These are phyloP conservation scores for Heterotrichella gracilis DNA, from an alignment of 352 stramenopile species.

Conservation along the genomic window DNA sequence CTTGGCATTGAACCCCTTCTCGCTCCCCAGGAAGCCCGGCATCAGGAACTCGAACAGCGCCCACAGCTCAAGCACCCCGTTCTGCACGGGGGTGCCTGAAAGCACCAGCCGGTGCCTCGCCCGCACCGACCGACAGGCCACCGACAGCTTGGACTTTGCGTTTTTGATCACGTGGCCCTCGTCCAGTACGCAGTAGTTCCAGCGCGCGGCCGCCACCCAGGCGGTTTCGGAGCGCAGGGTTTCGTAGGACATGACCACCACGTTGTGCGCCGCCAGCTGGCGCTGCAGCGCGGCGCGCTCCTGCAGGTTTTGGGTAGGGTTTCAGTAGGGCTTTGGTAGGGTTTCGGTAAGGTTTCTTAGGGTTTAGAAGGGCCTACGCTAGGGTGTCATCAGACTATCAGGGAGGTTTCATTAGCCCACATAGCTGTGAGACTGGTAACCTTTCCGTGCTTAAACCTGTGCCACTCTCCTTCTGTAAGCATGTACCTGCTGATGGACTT, in stretches of 20 bases:
- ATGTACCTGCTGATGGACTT: too few relatives aligned
- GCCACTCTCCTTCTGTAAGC: too few relatives aligned
- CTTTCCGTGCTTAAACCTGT: too few relatives aligned
- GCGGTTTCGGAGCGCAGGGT: conserved; percentile 44
- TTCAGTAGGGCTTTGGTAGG: too few relatives aligned
- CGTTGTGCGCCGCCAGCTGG: too few relatives aligned
- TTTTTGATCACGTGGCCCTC: conserved; percentile 88
- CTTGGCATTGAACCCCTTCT: conserved; percentile 25
- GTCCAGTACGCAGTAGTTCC: conserved; percentile 57
- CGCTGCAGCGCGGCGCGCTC: too few relatives aligned
- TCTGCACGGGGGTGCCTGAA: conserved; percentile 82
- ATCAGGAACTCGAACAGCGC: conserved; percentile 81
- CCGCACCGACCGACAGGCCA: conserved; percentile 24
- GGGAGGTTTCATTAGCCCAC: too few relatives aligned
- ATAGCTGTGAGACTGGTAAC: too few relatives aligned
- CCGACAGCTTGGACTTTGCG: conserved; percentile 39
- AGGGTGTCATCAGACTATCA: too few relatives aligned
- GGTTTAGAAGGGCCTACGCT: too few relatives aligned
- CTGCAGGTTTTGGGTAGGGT: too few relatives aligned
- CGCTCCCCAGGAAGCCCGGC: conserved; percentile 61
- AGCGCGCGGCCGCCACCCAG: conserved; percentile 27
- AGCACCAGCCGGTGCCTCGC: conserved; percentile 55
- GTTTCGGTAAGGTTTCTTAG: too few relatives aligned
- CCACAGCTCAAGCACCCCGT: conserved; percentile 79
- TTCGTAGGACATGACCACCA: conserved; percentile 36